phyloP scores from a whole-genome alignment of 768 basidiomycete species.

The Neoboletus magnificus region DNA sequence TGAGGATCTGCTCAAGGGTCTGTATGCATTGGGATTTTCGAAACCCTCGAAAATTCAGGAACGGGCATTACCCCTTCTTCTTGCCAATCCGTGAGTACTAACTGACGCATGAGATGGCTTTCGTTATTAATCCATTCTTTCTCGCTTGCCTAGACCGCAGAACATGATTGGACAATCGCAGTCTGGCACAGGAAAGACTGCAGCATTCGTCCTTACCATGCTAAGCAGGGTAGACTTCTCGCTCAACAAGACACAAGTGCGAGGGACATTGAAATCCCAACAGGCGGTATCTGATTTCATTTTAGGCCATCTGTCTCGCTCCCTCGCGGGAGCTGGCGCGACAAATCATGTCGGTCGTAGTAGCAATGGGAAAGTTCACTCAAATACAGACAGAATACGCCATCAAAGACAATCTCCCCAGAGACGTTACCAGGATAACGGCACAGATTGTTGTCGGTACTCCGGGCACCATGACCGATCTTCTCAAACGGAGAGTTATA shows the following conservation, averaged over 20 bases:
- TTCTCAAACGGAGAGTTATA: constrained; percentile 74
- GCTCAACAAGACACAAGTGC: constrained; percentile 78
- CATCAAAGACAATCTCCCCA: constrained; percentile 82
- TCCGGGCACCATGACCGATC: constrained; percentile 90
- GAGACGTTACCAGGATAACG: constrained; percentile 61
- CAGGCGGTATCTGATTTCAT: constrained; percentile 1
- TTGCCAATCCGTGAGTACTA: constrained; percentile 76
- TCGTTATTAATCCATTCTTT: constrained; percentile 8
- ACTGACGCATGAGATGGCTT: background rate
- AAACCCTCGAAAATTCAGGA: constrained; percentile 99
- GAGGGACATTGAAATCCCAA: constrained; percentile 8
- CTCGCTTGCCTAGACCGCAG: constrained; percentile 58
- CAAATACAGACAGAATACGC: constrained; percentile 92
- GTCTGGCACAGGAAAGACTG: constrained; percentile 98
- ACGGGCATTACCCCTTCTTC: constrained; percentile 86
- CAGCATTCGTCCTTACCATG: constrained; percentile 97
- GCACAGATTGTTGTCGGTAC: constrained; percentile 95
- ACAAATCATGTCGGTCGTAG: constrained; percentile 95
- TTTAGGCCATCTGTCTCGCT: constrained; percentile 91
- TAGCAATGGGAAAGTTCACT: constrained; percentile 94
- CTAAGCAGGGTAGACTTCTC: constrained; percentile 88
- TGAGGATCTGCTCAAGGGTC: constrained; percentile 85
- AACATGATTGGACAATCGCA: constrained; percentile 99
- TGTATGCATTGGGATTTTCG: constrained; percentile 93
- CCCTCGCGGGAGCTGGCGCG: constrained; percentile 96